Evolutionary conservation across 1,284 basidiomycete species (phyloP).

Genomic region (Anthracocystis walkeri): DNA sequence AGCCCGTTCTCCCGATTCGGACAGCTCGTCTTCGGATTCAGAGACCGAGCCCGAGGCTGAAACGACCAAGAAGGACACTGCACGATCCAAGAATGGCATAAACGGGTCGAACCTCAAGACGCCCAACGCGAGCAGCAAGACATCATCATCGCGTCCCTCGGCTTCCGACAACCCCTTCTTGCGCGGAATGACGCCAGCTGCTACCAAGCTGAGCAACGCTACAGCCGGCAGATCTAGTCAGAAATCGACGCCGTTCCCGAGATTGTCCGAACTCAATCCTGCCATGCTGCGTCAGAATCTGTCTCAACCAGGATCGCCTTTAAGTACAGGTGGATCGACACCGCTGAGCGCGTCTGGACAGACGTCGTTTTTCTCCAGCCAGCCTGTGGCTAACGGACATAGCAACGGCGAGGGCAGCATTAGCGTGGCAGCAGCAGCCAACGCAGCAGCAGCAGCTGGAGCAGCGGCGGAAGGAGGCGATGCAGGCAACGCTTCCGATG

Average conservation of each 20-base stretch:
- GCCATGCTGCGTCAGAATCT: conserved; percentile 50
- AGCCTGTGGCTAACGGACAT: not conserved
- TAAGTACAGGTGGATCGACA: conserved; percentile 31
- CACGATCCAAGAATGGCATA: conserved; percentile 1
- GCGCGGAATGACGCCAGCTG: conserved; percentile 22
- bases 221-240: conserved; percentile 3
- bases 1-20: conserved; percentile 8
- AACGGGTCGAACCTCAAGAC: conserved; percentile 6
- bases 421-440: not conserved
- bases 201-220: conserved; percentile 10
- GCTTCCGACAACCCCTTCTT: conserved; percentile 26
- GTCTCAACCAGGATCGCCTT: conserved; percentile 50
- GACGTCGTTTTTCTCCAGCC: conserved; percentile 28
- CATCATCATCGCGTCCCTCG: not conserved
- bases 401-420: conserved; percentile 1
- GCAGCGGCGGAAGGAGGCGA: not conserved
- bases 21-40: conserved; percentile 11
- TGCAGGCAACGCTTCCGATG: not conserved
- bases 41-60: conserved; percentile 31
- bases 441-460: not conserved
- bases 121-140: conserved; percentile 10
- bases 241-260: conserved; percentile 45
- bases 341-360: conserved; percentile 15
- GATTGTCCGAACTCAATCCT: conserved; percentile 57
- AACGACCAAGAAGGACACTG: conserved; percentile 3